Evolutionary conservation across 2,329 filamentous ascomycete genomes (phyloP).

Genomic region (Beauveria asiatica): DNA sequence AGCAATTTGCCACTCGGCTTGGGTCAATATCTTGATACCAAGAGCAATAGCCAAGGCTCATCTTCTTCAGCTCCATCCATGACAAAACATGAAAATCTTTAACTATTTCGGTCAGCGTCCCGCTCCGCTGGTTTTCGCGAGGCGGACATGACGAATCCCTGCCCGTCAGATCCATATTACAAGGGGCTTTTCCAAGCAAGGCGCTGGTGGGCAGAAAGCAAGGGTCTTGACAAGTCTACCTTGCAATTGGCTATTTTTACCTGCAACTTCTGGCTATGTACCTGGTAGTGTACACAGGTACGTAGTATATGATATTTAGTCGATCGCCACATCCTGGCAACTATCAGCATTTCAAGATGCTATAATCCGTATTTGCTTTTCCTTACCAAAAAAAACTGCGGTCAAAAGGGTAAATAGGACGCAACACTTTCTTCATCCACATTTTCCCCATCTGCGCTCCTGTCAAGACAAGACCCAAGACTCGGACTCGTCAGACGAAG

Average conservation of each 20-base stretch:
- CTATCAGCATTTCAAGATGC: too few relatives aligned
- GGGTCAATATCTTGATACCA: neutral
- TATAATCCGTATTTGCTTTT: too few relatives aligned
- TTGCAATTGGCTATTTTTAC: neutral
- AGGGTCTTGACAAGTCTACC: constrained; percentile 1
- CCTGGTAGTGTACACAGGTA: too few relatives aligned
- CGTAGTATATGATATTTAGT: too few relatives aligned
- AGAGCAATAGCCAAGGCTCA: neutral
- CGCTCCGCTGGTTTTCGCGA: neutral
- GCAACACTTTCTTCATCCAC: too few relatives aligned
- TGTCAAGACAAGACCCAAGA: neutral
- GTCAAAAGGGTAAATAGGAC: too few relatives aligned
- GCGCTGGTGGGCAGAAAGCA: neutral
- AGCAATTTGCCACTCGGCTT: too few relatives aligned
- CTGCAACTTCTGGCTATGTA: neutral
- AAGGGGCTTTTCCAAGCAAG: neutral
- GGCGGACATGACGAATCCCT: neutral
- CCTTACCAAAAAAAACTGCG: too few relatives aligned
- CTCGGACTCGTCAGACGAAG: neutral
- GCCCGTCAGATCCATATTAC: constrained; percentile 1
- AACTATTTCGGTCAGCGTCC: neutral
- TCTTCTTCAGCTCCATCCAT: too few relatives aligned
- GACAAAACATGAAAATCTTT: neutral
- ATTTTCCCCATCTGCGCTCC: neutral
- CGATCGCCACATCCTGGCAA: too few relatives aligned